Evolutionary conservation across 1,284 basidiomycete genomes (phyloP), one percentile per base, ranked within the genome.

Genomic region (Coriolopsis trogii): DNA sequence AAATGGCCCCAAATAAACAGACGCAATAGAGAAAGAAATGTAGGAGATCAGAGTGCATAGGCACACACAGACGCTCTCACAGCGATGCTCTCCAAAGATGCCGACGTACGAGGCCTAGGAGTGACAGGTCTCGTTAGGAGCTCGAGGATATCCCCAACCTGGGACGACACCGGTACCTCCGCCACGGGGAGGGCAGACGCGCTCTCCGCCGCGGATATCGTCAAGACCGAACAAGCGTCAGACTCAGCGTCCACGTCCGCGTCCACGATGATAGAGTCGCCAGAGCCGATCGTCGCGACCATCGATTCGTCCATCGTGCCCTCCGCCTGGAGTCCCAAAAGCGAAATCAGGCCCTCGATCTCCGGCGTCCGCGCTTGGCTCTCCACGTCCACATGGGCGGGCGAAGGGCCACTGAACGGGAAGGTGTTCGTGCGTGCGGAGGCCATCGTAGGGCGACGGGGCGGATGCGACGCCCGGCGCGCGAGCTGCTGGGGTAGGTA

Each of bases 401-500:
- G 21, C 12, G 36, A 15, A 25, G 20, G 44, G 6, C 24, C 9
- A n/a, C 44, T 26, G 44, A 38, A 30, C 18, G 44, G 44, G 25
- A 29, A 46, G 10, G 44, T 46, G 25, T 29, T 28, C 16, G 44
- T 28, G 28, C 44, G 44, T 28, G 49, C n/a, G n/a, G n/a, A 13
- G 31, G 41, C 20, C 41, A 46, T 6, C 25, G 23, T 28, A 18
- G 31, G 42, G 25, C 44, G 26, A 15, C 43, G 42, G 4, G 31
- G 29, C 4, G 45, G 48, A n/a, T 49, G 41, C 15, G 46, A 46
- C 20, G 41, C 54, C 15, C 49, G 49, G 28, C 42, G 44, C 8
- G 55, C 51, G 28, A 59, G 40, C 38, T 55, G 55, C 46, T 53
- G 53, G 15, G 60, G 60, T n/a, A 63, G 51, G 38, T 55, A 37